A percentile compares a stretch with the other conserved stretches of the same genome.
These are phyloP conservation scores for Neocallimastix lanati DNA, from an alignment of 192 early-diverging fungal species.

Conservation along the genomic window DNA sequence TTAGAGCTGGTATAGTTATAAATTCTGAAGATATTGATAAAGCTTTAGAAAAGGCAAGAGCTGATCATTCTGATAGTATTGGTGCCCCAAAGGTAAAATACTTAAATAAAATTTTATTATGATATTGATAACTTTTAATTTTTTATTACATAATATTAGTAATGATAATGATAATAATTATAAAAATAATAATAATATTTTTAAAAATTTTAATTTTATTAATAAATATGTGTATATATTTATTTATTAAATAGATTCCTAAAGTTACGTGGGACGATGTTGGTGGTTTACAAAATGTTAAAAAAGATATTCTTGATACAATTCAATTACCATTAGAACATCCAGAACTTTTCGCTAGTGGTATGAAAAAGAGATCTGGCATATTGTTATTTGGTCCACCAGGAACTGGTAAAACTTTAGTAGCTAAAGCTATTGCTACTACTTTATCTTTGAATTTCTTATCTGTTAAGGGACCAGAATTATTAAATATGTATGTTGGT, in stretches of 20 bases:
- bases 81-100: constrained; percentile 67
- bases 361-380: constrained; percentile 84
- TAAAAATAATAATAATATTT: too few species aligned
- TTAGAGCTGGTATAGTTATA: constrained; percentile 50
- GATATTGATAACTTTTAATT: too few species aligned
- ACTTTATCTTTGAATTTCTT: constrained; percentile 96
- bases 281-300: constrained; percentile 81
- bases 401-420: constrained; percentile 70
- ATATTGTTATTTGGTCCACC: constrained; percentile 4
- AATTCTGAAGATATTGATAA: constrained; percentile 61
- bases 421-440: constrained; percentile 97
- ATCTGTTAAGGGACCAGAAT: constrained; percentile 93
- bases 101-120: too few species aligned
- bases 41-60: constrained; percentile 58
- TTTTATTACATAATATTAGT: too few species aligned
- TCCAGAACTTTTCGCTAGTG: constrained; percentile 87
- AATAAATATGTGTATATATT: not conserved
- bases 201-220: too few species aligned
- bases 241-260: constrained; percentile 43
- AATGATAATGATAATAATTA: too few species aligned
- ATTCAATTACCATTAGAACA: constrained; percentile 89
- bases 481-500: constrained; percentile 98
- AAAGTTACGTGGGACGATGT: constrained; percentile 97
- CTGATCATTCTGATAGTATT: constrained; percentile 73
- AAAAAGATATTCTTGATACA: constrained; percentile 84